Base-by-base conservation (phyloP, 2,329 filamentous ascomycete genomes). In the Bipolaris oryzae region DNA sequence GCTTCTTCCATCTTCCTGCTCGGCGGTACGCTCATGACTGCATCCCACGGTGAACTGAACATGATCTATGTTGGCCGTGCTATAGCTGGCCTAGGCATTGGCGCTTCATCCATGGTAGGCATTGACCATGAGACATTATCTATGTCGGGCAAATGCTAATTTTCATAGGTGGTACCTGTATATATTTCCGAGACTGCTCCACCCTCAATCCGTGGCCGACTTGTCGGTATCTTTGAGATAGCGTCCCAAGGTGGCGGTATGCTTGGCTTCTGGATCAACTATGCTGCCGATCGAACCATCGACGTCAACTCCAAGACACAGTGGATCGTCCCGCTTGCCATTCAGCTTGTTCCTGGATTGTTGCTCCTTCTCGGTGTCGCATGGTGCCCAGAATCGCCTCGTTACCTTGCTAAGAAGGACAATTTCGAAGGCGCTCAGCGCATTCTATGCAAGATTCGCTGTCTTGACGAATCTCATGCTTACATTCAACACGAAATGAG, bases 181-280 rank as follows among this genome's bases (percentile, higher is more conserved):
- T 77, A 76, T 50, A 76, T 78, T 49, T 72, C 74, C 7, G 76
- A 78, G 49, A 74, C 68, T 7, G 68, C 85, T 0, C 87, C 87
- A 2, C 86, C 86, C 0, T 85, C 86, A 3, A 82, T 89, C 44
- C 82, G 87, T 60, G 87, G 87, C 16, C 81, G 86, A 1, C 79
- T 89, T 1, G 85, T 89, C 21, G 87, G 87, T 49, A 82, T 89
- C 50, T 89, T 88, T 72, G 87, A 89, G 69, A 79, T 89, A 1
- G 84, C 85, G 23, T 88, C 85, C 75, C 87, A 89, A 75, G 78
- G 84, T 1, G 84, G 87, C 31, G 87, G 86, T 21, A 77, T 78
- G 72, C 57, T 76, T 6, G 75, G 76, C 5, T 79, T 78, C 55
- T 78, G 76, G 77, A 76, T 78, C 61, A 78, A 79, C 59, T 79